phyloP scores from a whole-genome alignment of 768 basidiomycete species.

The Hygrophoropsis aurantiaca region DNA sequence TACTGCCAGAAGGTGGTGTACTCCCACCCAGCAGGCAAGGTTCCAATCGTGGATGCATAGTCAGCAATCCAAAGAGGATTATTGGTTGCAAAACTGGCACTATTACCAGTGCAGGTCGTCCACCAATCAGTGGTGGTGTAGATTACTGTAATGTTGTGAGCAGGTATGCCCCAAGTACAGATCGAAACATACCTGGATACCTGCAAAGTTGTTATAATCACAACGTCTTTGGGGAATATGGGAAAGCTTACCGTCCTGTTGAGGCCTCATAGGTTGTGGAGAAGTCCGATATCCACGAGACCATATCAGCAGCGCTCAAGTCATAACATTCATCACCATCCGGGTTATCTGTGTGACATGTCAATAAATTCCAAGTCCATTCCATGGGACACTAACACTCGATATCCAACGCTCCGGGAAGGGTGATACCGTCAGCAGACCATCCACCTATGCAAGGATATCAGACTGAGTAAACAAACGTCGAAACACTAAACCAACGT shows the following conservation, averaged over 20 bases:
- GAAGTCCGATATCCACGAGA: slow-evolving; percentile 63
- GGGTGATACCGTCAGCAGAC: slow-evolving; percentile 56
- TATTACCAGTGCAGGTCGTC: slow-evolving; percentile 64
- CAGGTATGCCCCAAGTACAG: no score
- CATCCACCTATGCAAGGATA: slow-evolving; percentile 47
- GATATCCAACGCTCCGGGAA: slow-evolving; percentile 64
- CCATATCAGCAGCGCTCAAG: slow-evolving; percentile 52
- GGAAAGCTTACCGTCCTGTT: slow-evolving; percentile 43
- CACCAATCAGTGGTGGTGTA: slow-evolving; percentile 72
- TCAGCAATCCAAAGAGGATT: slow-evolving; percentile 66
- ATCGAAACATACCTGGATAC: slow-evolving; percentile 42
- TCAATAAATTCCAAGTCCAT: background rate
- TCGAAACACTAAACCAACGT: background rate
- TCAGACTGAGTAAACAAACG: background rate
- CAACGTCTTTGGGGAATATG: no score
- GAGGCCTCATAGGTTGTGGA: slow-evolving; percentile 53
- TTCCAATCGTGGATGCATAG: slow-evolving; percentile 47
- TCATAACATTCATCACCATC: slow-evolving; percentile 55
- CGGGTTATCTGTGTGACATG: slow-evolving; percentile 44
- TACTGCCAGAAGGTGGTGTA: slow-evolving; percentile 63
- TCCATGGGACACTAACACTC: slow-evolving; percentile 42
- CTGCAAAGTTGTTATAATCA: slow-evolving; percentile 25
- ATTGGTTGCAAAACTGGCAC: slow-evolving; percentile 43
- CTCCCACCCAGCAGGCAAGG: slow-evolving; percentile 61
- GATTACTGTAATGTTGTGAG: slow-evolving; percentile 41